A percentile compares a stretch with the other conserved stretches of the same genome.
Evolutionary conservation across 805 yeast genomes (phyloP).

Genomic region (Zygoascus ofunaensis): DNA sequence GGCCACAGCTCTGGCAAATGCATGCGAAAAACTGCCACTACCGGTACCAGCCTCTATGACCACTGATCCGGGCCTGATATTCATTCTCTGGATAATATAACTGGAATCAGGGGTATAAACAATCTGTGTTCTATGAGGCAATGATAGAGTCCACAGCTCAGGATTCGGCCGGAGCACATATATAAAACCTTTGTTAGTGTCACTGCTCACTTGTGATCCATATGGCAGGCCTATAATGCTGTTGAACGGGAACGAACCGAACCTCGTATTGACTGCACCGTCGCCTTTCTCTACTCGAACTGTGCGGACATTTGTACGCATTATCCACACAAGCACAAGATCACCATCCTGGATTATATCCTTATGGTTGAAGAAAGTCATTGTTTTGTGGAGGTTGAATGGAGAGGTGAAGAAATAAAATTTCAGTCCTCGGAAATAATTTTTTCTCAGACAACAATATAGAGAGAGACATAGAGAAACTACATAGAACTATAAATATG

Average conservation of each 20-base stretch:
- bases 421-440: background rate
- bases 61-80: constrained; percentile 60
- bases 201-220: constrained; percentile 73
- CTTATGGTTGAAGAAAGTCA: constrained; percentile 48
- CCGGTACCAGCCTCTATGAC: constrained; percentile 98
- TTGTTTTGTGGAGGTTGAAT: too few relatives aligned
- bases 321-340: constrained; percentile 75
- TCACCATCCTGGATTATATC: constrained; percentile 76
- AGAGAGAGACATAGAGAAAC: background rate
- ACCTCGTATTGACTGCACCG: constrained; percentile 62
- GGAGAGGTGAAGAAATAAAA: background rate
- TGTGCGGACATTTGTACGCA: constrained; percentile 73
- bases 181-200: constrained; percentile 67
- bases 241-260: constrained; percentile 80
- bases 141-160: constrained; percentile 89
- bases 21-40: constrained; percentile 90
- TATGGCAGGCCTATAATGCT: constrained; percentile 70
- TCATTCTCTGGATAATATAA: constrained; percentile 75
- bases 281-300: constrained; percentile 51
- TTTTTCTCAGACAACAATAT: background rate
- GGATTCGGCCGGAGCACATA: constrained; percentile 88
- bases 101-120: constrained; percentile 95
- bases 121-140: constrained; percentile 96
- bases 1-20: constrained; percentile 73
- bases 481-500: background rate